Evolutionary conservation across 306 rosid genomes (phyloP).

Genomic region (Herpetospermum pedunculosum): DNA sequence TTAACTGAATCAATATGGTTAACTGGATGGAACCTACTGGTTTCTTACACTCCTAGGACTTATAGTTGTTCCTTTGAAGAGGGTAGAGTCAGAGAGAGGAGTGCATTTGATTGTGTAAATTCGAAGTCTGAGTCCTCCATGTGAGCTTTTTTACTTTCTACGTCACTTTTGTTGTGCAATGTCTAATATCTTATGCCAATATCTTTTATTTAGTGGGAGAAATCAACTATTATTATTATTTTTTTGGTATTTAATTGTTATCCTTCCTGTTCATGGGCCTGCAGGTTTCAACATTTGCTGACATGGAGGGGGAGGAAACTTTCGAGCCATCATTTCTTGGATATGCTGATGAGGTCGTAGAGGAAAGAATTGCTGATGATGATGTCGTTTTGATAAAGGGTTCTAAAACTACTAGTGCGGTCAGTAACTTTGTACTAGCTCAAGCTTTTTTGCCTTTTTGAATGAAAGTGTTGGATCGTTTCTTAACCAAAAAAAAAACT

Average conservation of each 20-base stretch:
- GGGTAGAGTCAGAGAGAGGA: background rate
- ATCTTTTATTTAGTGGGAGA: background rate
- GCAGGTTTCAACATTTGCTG: slow-evolving; percentile 96
- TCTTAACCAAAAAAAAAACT: too few species aligned
- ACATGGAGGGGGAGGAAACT: slow-evolving; percentile 99
- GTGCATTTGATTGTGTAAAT: background rate
- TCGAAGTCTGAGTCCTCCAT: background rate
- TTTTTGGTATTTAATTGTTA: slow-evolving; percentile 3
- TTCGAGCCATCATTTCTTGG: slow-evolving; percentile 91
- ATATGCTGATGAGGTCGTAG: slow-evolving; percentile 91
- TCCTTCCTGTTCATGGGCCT: slow-evolving; percentile 5
- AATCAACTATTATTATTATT: background rate
- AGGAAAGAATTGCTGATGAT: slow-evolving; percentile 87
- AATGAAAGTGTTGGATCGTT: too few species aligned
- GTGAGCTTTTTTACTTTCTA: background rate
- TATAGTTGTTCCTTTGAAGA: background rate
- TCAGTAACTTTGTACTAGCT: slow-evolving; percentile 29
- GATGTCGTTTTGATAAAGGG: slow-evolving; percentile 86
- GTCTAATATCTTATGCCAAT: background rate
- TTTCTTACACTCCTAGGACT: background rate
- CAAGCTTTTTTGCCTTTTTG: too few species aligned
- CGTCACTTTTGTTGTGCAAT: background rate
- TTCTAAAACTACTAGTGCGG: slow-evolving; percentile 78
- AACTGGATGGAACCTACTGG: background rate
- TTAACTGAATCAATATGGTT: background rate